Conservation (phyloP, 2,329 filamentous ascomycete species). For the Pezicula radicicola region DNA sequence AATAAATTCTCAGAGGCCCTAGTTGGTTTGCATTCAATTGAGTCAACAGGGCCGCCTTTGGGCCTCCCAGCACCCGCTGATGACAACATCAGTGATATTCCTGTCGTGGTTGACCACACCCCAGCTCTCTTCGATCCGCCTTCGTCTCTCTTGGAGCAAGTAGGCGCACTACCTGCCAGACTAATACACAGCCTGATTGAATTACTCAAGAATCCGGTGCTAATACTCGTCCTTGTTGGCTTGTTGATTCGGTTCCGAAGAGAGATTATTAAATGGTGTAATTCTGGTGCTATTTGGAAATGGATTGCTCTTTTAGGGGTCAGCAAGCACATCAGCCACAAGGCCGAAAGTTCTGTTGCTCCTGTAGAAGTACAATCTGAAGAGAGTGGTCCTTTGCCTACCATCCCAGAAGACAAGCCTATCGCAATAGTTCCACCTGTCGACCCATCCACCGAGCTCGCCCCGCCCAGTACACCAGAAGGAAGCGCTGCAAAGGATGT, state of each 20-base stretch:
- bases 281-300: slow-evolving; percentile 1
- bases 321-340: slow-evolving; percentile 17
- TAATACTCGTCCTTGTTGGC: slow-evolving; percentile 30
- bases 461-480: background rate
- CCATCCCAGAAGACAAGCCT: slow-evolving; percentile 11
- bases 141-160: slow-evolving; percentile 41
- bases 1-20: slow-evolving; percentile 57
- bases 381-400: background rate
- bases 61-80: slow-evolving; percentile 29
- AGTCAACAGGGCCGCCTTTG: slow-evolving; percentile 39
- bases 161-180: slow-evolving; percentile 48
- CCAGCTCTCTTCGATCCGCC: slow-evolving; percentile 31
- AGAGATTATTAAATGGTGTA: slow-evolving; percentile 7
- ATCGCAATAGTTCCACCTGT: slow-evolving; percentile 4
- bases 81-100: background rate
- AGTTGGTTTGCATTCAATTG: slow-evolving; percentile 69
- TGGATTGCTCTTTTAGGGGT: slow-evolving; percentile 29
- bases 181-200: slow-evolving; percentile 49
- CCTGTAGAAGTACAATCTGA: slow-evolving; percentile 1
- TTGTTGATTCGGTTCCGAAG: slow-evolving; percentile 21
- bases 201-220: slow-evolving; percentile 50
- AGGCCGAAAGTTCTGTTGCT: background rate
- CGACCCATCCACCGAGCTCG: slow-evolving; percentile 4
- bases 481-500: background rate
- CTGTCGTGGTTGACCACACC: slow-evolving; percentile 5